Evolutionary conservation across 2,329 filamentous ascomycete species (phyloP).

Genomic region (Fusarium sp.): DNA sequence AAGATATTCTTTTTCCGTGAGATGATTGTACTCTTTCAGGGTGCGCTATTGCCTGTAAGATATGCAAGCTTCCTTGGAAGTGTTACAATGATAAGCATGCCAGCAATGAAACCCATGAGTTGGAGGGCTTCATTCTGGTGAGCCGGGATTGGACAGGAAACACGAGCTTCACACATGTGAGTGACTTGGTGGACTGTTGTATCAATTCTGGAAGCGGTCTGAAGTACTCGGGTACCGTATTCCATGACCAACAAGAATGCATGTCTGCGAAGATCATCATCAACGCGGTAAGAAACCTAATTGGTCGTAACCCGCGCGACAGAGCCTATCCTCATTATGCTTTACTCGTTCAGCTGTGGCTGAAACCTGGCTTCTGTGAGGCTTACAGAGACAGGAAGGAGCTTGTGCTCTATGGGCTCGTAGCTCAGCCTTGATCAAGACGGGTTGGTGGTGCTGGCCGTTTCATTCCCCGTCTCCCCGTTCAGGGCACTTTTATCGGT

Average conservation of each 20-base stretch:
- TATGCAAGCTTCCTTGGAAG: constrained; percentile 4
- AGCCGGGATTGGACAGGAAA: constrained; percentile 24
- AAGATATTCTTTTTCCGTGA: not conserved
- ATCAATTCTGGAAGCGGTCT: constrained; percentile 12
- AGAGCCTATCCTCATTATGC: constrained; percentile 1
- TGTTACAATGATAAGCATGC: constrained; percentile 1
- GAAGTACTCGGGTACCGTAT: not conserved
- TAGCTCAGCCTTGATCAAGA: not conserved
- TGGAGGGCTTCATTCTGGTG: constrained; percentile 24
- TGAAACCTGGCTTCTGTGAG: constrained; percentile 8
- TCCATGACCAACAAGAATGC: not conserved
- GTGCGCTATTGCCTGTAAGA: not conserved
- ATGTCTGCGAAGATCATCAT: not conserved
- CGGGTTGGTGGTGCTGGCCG: not conserved
- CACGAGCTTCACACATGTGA: not conserved
- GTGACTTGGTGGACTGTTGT: not conserved
- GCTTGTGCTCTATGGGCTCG: not conserved
- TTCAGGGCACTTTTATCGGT: not conserved
- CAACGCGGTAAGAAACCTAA: not conserved
- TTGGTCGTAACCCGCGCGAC: not conserved
- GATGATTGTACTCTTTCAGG: not conserved
- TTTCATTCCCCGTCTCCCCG: constrained; percentile 2
- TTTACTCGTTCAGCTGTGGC: constrained; percentile 23
- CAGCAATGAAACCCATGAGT: not conserved
- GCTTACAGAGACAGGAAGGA: not conserved